Percentiles rank a stretch among this genome's conserved stretches.
Evolutionary conservation across 345 rosid genomes (phyloP).

Genomic region (Aegle marmelos): DNA sequence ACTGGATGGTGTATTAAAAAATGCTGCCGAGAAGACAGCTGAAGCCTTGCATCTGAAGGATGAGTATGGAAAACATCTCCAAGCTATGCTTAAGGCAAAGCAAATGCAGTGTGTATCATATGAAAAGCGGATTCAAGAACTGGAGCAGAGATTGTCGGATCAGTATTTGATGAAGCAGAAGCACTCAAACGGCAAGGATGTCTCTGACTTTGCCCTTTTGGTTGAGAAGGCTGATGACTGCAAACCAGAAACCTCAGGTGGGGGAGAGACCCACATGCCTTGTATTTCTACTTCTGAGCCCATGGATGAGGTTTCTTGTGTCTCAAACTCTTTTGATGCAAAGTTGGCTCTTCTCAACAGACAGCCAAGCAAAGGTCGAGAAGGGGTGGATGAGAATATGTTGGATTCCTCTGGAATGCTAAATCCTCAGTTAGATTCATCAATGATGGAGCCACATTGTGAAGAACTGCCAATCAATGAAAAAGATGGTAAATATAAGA

Average conservation of each 20-base stretch:
- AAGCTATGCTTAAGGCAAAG: conserved; percentile 70
- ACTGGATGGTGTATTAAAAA: conserved; percentile 54
- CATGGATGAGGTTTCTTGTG: conserved; percentile 95
- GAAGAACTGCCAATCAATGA: conserved; percentile 49
- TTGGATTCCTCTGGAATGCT: conserved; percentile 79
- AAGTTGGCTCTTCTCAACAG: conserved; percentile 52
- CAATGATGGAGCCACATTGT: conserved; percentile 77
- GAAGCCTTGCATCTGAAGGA: conserved; percentile 89
- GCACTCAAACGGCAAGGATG: conserved; percentile 45
- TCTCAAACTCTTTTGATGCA: conserved; percentile 55
- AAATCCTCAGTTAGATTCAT: conserved; percentile 71
- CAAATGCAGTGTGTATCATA: conserved; percentile 75
- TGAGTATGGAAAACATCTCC: conserved; percentile 70
- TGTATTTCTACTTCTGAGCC: conserved; percentile 62
- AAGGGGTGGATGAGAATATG: conserved; percentile 95
- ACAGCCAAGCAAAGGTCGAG: conserved; percentile 73
- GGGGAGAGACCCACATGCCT: conserved; percentile 43
- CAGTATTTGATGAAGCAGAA: conserved; percentile 63
- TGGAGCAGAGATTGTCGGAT: conserved; percentile 80
- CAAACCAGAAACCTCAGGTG: conserved; percentile 44
- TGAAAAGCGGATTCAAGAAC: conserved; percentile 91
- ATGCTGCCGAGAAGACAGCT: conserved; percentile 71
- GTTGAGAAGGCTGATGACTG: conserved; percentile 35
- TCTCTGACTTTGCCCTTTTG: conserved; percentile 35
- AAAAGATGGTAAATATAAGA: conserved; percentile 64